Conservation (phyloP, 2,329 filamentous ascomycete species). For the Tolypocladium capitatum region DNA sequence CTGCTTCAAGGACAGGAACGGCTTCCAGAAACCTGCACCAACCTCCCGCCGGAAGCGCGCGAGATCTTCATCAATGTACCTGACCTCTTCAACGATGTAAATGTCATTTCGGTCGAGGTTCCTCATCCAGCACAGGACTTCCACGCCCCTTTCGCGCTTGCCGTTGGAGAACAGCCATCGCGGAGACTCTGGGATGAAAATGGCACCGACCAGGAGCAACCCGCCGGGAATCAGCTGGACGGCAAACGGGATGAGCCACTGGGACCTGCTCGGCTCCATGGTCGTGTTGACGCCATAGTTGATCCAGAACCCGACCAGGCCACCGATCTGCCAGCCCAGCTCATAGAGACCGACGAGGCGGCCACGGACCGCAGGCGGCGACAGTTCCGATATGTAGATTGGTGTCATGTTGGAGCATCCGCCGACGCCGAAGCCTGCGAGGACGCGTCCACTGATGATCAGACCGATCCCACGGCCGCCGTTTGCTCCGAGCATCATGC, state of each 20-base stretch:
- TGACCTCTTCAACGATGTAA: slow-evolving; percentile 63
- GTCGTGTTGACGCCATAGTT: slow-evolving; percentile 48
- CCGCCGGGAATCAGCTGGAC: slow-evolving; percentile 56
- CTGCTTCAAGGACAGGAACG: slow-evolving; percentile 45
- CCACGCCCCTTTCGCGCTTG: slow-evolving; percentile 42
- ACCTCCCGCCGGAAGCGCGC: slow-evolving; percentile 50
- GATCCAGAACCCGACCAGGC: slow-evolving; percentile 9
- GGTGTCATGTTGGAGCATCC: slow-evolving; percentile 12
- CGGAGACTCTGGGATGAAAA: slow-evolving; percentile 52
- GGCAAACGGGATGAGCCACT: slow-evolving; percentile 53
- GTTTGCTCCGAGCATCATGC: slow-evolving; percentile 32
- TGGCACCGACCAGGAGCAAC: slow-evolving; percentile 43
- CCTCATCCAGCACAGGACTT: slow-evolving; percentile 51
- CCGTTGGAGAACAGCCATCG: slow-evolving; percentile 56
- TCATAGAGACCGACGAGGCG: slow-evolving; percentile 11
- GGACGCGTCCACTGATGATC: slow-evolving; percentile 10
- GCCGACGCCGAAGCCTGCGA: slow-evolving; percentile 12
- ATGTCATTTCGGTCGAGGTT: slow-evolving; percentile 39
- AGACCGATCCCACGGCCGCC: slow-evolving; percentile 14
- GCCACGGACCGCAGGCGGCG: slow-evolving; percentile 8
- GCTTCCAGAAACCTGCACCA: slow-evolving; percentile 63
- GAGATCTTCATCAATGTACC: slow-evolving; percentile 55
- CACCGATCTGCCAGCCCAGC: slow-evolving; percentile 9
- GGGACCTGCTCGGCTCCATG: slow-evolving; percentile 30
- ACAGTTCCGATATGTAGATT: slow-evolving; percentile 10